phyloP scores from a whole-genome alignment of 371 early-diverging fungal species.

The Actinomortierella wolfii region DNA sequence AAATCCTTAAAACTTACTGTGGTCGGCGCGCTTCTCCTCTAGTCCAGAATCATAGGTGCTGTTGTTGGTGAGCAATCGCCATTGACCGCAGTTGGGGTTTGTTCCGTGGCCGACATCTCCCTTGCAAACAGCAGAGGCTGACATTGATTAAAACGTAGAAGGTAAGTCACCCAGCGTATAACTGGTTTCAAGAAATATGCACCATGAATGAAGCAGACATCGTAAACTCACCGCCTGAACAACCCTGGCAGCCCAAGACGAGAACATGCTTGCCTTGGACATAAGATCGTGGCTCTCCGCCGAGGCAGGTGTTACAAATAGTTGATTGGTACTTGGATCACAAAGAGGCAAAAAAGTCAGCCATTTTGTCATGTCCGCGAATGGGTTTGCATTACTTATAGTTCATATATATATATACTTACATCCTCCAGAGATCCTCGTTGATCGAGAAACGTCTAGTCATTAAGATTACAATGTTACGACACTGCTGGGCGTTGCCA shows the following conservation, averaged over 20 bases:
- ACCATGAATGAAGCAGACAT: neutral
- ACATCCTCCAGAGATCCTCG: conserved; percentile 24
- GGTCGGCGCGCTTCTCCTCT: too few species aligned
- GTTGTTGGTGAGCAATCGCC: too few species aligned
- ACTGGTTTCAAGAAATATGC: too few species aligned
- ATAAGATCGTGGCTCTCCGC: conserved; percentile 14
- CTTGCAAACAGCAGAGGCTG: neutral
- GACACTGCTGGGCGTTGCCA: conserved; percentile 17
- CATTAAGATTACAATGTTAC: conserved; percentile 17
- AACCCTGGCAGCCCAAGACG: conserved; percentile 20
- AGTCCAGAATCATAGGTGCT: too few species aligned
- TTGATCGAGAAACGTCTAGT: conserved; percentile 25
- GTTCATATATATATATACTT: neutral
- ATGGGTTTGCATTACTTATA: conserved; percentile 3
- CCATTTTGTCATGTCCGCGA: too few species aligned
- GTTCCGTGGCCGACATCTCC: neutral
- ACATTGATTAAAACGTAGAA: neutral
- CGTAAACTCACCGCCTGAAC: conserved; percentile 22
- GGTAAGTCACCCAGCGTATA: too few species aligned
- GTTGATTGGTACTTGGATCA: conserved; percentile 12
- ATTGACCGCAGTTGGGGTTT: neutral
- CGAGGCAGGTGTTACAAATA: conserved; percentile 8
- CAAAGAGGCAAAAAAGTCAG: conserved; percentile 3
- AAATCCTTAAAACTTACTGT: neutral
- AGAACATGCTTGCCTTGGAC: conserved; percentile 19